These are phyloP conservation scores for Emiliania huxleyi DNA, from an alignment of 78 protist species.

Conservation along the genomic window DNA sequence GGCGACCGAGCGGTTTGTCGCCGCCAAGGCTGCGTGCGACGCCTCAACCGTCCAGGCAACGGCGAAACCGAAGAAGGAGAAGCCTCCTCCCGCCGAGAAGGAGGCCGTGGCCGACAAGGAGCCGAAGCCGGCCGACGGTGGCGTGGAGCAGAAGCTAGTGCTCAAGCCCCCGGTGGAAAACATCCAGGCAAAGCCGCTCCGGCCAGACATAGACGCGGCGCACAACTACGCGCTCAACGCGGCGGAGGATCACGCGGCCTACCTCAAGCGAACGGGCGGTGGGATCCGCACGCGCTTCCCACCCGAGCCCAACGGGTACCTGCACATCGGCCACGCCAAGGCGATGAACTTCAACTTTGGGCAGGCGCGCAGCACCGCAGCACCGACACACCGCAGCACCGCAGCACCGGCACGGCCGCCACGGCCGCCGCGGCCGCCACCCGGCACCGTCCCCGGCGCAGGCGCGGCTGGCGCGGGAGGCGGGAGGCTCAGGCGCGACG, in stretches of 20 bases:
- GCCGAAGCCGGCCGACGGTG: slow-evolving; percentile 27
- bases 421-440: neutral
- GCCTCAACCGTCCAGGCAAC: neutral
- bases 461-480: neutral
- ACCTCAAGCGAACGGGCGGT: slow-evolving; percentile 79
- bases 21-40: neutral
- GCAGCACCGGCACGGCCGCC: neutral
- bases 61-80: neutral
- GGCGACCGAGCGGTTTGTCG: neutral
- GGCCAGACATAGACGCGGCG: neutral
- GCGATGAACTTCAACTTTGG: slow-evolving; percentile 93
- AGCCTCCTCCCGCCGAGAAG: neutral
- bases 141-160: slow-evolving; percentile 10
- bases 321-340: slow-evolving; percentile 99
- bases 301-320: slow-evolving; percentile 98
- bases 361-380: slow-evolving; percentile 83
- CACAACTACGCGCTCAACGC: neutral
- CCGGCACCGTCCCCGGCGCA: too few species aligned
- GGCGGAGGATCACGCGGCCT: neutral
- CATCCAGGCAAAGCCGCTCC: neutral
- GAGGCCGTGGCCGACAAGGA: neutral
- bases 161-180: neutral
- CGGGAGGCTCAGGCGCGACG: neutral
- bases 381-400: too few species aligned
- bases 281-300: slow-evolving; percentile 92